phyloP scores from a whole-genome alignment of 1,284 basidiomycete genomes.

The Ceraceosorus guamensis region DNA sequence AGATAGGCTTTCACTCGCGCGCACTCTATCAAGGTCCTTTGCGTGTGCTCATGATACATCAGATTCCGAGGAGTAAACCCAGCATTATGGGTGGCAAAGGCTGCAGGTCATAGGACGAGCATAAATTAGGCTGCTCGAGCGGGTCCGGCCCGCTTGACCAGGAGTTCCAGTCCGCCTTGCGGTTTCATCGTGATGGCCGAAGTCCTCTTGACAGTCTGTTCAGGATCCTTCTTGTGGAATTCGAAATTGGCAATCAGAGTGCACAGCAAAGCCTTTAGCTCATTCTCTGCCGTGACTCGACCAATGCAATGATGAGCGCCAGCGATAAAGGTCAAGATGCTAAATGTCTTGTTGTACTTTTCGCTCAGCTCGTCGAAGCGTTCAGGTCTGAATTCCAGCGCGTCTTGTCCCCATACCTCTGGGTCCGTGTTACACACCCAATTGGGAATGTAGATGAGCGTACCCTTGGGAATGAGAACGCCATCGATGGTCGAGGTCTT shows the following conservation, averaged over 20 bases:
- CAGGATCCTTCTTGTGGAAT: constrained; percentile 18
- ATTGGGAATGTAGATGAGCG: constrained; percentile 25
- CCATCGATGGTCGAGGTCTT: constrained; percentile 25
- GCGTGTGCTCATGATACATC: too few species aligned
- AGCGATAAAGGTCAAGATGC: constrained; percentile 33
- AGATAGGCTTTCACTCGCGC: too few species aligned
- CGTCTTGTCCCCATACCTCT: constrained; percentile 27
- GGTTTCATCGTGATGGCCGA: constrained; percentile 36
- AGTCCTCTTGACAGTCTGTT: constrained; percentile 19
- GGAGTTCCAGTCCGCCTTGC: constrained; percentile 16
- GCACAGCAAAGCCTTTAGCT: constrained; percentile 32
- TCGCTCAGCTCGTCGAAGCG: constrained; percentile 32
- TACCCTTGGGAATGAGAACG: constrained; percentile 25
- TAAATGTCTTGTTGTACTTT: constrained; percentile 27
- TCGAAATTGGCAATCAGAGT: constrained; percentile 30
- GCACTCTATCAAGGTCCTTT: too few species aligned
- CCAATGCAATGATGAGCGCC: constrained; percentile 38
- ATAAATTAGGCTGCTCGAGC: too few species aligned
- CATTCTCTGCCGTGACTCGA: constrained; percentile 22
- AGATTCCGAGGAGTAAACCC: too few species aligned
- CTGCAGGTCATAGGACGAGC: too few species aligned
- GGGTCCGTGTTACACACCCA: constrained; percentile 27
- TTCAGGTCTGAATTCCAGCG: constrained; percentile 31
- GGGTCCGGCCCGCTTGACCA: too few species aligned
- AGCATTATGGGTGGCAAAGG: too few species aligned